Base-by-base conservation (phyloP, 495 filamentous ascomycete species). In the Aspergillus bertholletiae region DNA sequence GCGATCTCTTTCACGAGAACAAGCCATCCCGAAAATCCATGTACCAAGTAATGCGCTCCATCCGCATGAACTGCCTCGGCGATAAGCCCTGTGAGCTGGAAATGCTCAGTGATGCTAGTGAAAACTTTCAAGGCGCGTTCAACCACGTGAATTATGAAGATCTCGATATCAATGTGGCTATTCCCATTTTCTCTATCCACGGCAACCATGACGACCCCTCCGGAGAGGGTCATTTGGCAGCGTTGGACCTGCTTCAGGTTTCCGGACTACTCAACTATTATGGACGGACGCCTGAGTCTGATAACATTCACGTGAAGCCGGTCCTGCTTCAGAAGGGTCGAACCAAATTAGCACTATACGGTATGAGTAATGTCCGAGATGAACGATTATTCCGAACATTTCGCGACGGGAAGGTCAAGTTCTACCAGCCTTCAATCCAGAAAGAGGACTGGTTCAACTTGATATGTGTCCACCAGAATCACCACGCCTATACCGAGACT, bases 171-270 rank as follows among this genome's bases (percentile, higher is more conserved):
- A 99, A 99, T 60, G 85, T 99, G 56, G 91, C 92, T 12, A 96
- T 97, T 43, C 94, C 94, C 0, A 90, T 99, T 30, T 99, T 99
- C 65, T 96, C 92, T 1, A 99, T 99, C 46, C 94, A 99, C 63
- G 94, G 94, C 26, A 99, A 99, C 66, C 94, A 99, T 73, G 94
- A 99, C 64, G 94, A 99, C 69, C 94, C 94, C 1, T 90, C 90
- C 40, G 94, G 95, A 7, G 91, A 96, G 57, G 95, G 92, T 22
- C 88, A 92, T 68, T 83, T 87, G 48, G 92, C 93, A 54, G 89
- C 92, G 13, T 78, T 99, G 13, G 94, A 99, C 69, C 67, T 99
- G 7, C 82, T 99, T 12, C 91, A 96, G 66, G 83, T 93, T 11
- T 89, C 92, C 0, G 94, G 94, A 1, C 74, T 99, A 0, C 72